A percentile compares a stretch with the other conserved stretches of the same genome.
Evolutionary conservation across 352 stramenopile genomes (phyloP).

Genomic region (Phytophthora sojae): DNA sequence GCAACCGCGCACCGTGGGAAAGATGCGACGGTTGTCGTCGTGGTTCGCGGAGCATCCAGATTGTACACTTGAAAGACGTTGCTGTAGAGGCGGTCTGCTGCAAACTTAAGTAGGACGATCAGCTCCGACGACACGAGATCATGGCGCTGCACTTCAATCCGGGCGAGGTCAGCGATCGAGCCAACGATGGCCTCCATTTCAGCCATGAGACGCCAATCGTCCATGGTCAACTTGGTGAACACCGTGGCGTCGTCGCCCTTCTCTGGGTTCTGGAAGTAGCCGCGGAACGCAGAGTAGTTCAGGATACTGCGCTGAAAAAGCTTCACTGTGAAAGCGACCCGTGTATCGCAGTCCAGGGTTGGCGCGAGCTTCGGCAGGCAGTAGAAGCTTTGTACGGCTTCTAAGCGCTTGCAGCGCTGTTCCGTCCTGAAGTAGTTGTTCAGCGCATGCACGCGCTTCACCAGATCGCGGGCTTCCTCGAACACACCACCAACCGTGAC

Average conservation of each 20-base stretch:
- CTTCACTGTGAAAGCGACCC: slow-evolving; percentile 16
- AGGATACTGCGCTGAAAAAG: neutral
- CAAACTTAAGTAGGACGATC: slow-evolving; percentile 11
- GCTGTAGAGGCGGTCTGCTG: neutral
- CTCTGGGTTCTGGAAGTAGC: slow-evolving; percentile 10
- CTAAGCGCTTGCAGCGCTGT: slow-evolving; percentile 10
- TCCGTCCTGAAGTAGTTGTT: slow-evolving; percentile 9
- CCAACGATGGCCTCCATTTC: slow-evolving; percentile 14
- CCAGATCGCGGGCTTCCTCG: neutral
- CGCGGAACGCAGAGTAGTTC: slow-evolving; percentile 7
- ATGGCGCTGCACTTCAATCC: slow-evolving; percentile 18
- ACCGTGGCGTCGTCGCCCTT: slow-evolving; percentile 4
- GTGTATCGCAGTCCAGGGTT: slow-evolving; percentile 17
- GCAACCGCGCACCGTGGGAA: neutral
- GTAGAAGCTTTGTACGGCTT: neutral
- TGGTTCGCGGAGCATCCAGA: neutral
- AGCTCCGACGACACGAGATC: slow-evolving; percentile 13
- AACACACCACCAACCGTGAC: neutral
- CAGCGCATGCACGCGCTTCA: neutral
- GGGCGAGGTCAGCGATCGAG: slow-evolving; percentile 5
- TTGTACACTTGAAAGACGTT: slow-evolving; percentile 1
- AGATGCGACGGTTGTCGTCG: neutral
- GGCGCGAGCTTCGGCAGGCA: neutral
- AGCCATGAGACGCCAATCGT: slow-evolving; percentile 4
- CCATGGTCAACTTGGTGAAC: slow-evolving; percentile 3